Evolutionary conservation across 1,284 basidiomycete genomes (phyloP).

Genomic region (Chondrostereum purpureum): DNA sequence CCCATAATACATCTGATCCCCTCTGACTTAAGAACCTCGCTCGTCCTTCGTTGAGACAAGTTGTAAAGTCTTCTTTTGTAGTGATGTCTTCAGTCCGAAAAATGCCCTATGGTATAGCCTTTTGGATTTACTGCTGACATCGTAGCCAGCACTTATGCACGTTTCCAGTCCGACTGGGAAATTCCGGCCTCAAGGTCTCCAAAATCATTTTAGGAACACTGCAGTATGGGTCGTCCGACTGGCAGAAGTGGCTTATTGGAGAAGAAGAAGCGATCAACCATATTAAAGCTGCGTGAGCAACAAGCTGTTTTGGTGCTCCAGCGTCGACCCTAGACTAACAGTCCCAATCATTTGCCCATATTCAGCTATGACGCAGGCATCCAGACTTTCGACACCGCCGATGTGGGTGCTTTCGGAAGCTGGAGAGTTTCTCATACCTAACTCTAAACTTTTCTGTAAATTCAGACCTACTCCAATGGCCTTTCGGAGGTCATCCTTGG

Average conservation of each 20-base stretch:
- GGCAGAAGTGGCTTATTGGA: slow-evolving; percentile 27
- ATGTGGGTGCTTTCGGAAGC: slow-evolving; percentile 20
- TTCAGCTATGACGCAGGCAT: slow-evolving; percentile 36
- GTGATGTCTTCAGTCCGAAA: neutral
- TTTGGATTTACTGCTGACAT: neutral
- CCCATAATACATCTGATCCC: too few relatives aligned
- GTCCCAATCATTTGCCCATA: neutral
- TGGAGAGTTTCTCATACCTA: neutral
- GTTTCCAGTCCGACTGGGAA: slow-evolving; percentile 38
- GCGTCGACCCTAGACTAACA: neutral
- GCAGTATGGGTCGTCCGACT: slow-evolving; percentile 35
- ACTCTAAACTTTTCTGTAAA: too few relatives aligned
- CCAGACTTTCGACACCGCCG: slow-evolving; percentile 51
- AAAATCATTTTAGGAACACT: slow-evolving; percentile 43
- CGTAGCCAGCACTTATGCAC: neutral
- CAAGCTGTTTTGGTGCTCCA: neutral
- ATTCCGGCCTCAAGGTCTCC: slow-evolving; percentile 46
- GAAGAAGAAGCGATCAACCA: slow-evolving; percentile 40
- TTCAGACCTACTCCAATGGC: slow-evolving; percentile 62
- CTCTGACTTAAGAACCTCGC: too few relatives aligned
- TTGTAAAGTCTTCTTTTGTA: neutral
- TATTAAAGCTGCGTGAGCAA: slow-evolving; percentile 34
- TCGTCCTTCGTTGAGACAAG: too few relatives aligned
- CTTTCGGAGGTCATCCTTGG: slow-evolving; percentile 72
- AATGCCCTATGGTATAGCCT: neutral